Evolutionary conservation across 2,329 filamentous ascomycete species (phyloP), one percentile per base, ranked within the genome.

Genomic region (Aspergillus fumigatiaffinis): DNA sequence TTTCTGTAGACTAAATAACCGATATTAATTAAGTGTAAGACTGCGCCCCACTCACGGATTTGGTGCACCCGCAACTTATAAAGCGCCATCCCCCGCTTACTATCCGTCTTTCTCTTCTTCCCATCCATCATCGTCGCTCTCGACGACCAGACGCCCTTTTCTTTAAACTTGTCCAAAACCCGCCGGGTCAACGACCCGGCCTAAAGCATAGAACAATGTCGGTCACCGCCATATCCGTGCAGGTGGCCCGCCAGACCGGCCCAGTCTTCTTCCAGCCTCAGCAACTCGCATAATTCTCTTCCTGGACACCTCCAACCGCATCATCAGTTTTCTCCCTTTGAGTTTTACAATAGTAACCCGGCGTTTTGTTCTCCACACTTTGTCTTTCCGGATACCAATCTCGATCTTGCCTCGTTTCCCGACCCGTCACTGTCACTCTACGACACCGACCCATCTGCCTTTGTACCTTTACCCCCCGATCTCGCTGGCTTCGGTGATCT

Each of bases 191-290:
- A 47, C 46, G 57, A 57, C 59, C 60, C 58, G 58, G 57, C 58
- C 26, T 55, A 49, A 55, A 62, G 29, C 50, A 62, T 62, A 54
- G 53, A 59, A 51, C 55, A 57, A 62, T 62, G 60, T 52, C 52
- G 25, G 53, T 52, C 58, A 49, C 60, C 32, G 52, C 51, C 49
- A 21, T 26, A 23, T 58, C 52, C 32, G 54, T 23, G 50, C 44
- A 50, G 46, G 54, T 32, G 42, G 26, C 50, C 50, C 51, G 58
- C 49, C 55, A 60, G 53, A 52, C 49, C 49, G 4, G 9, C 54
- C 26, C 14, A 17, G 6, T 48, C 56, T 41, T 56, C 51, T 58
- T 47, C 54, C 46, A 46, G 53, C 47, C 51, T 12, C 50, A 54
- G 17, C 23, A 42, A 48, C n/a, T 17, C 12, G 21, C 52, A 42